Conservation (phyloP, 345 rosid species). For the Syzygium oleosum region DNA sequence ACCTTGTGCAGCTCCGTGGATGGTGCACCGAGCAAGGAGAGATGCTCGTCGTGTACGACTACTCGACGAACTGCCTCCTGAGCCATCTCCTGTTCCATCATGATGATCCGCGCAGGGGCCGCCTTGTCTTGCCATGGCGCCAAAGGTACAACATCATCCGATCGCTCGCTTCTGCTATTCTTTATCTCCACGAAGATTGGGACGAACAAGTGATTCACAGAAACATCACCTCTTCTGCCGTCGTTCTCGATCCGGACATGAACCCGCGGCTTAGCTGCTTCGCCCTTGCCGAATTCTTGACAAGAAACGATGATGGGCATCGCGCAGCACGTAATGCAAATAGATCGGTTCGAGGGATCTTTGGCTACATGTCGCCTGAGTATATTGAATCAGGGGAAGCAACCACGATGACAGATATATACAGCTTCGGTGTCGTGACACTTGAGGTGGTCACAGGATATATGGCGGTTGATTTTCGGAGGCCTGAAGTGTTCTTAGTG, state of each 20-base stretch:
- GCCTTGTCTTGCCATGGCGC: slow-evolving; percentile 48
- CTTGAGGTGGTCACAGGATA: slow-evolving; percentile 89
- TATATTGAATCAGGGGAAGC: slow-evolving; percentile 85
- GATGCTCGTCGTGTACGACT: slow-evolving; percentile 91
- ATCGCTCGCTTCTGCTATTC: slow-evolving; percentile 79
- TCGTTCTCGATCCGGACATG: slow-evolving; percentile 69
- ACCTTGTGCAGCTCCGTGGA: slow-evolving; percentile 82
- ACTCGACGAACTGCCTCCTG: slow-evolving; percentile 52
- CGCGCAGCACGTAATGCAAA: slow-evolving; percentile 26
- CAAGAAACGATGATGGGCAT: slow-evolving; percentile 75
- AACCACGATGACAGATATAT: slow-evolving; percentile 73
- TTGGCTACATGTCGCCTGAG: slow-evolving; percentile 93
- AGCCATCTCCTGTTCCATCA: slow-evolving; percentile 76
- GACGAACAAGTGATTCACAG: slow-evolving; percentile 90
- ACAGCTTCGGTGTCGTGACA: slow-evolving; percentile 81
- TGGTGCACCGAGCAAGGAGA: slow-evolving; percentile 99
- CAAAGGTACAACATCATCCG: slow-evolving; percentile 54
- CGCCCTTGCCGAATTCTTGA: slow-evolving; percentile 87
- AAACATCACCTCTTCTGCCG: slow-evolving; percentile 75
- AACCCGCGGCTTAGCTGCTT: slow-evolving; percentile 79
- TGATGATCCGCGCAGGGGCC: slow-evolving; percentile 15
- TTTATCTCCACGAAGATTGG: slow-evolving; percentile 95
- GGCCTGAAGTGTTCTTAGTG: slow-evolving; percentile 67
- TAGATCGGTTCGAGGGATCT: slow-evolving; percentile 78
- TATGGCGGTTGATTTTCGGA: slow-evolving; percentile 74